phyloP scores from a whole-genome alignment of 2,329 filamentous ascomycete genomes.

The Ophiostoma angusticollis region DNA sequence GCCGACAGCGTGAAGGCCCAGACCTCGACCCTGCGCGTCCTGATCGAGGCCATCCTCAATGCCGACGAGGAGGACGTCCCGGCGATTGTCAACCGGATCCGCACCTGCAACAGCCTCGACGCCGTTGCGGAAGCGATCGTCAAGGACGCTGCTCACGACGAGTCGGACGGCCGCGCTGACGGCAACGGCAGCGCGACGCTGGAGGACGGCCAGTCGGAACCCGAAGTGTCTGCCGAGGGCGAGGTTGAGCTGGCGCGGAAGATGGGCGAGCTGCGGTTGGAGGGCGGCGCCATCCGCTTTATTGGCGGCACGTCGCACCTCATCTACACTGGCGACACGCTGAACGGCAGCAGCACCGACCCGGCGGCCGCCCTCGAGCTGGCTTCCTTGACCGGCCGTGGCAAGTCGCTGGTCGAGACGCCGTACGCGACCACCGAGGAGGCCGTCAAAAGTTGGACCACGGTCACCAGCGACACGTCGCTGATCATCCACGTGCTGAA shows the following conservation, averaged over 20 bases:
- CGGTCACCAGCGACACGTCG: slow-evolving; percentile 65
- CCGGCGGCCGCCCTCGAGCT: neutral
- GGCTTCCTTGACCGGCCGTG: slow-evolving; percentile 26
- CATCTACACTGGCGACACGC: slow-evolving; percentile 56
- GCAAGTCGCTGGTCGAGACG: slow-evolving; percentile 30
- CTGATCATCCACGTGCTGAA: slow-evolving; percentile 79
- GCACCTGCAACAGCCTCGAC: slow-evolving; percentile 64
- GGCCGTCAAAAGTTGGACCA: slow-evolving; percentile 75
- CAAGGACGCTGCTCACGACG: slow-evolving; percentile 27
- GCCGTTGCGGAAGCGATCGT: slow-evolving; percentile 40
- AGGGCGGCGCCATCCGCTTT: slow-evolving; percentile 78
- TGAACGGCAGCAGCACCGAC: slow-evolving; percentile 16
- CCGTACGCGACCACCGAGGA: slow-evolving; percentile 39
- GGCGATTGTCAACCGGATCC: slow-evolving; percentile 70
- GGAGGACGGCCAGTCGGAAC: slow-evolving; percentile 26
- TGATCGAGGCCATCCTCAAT: slow-evolving; percentile 86
- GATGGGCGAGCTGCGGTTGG: slow-evolving; percentile 81
- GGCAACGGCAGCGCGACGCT: slow-evolving; percentile 26
- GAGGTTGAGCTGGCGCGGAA: slow-evolving; percentile 81
- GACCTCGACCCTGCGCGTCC: slow-evolving; percentile 78
- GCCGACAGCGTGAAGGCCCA: slow-evolving; percentile 76
- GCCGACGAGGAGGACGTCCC: slow-evolving; percentile 77
- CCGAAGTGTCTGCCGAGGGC: slow-evolving; percentile 28
- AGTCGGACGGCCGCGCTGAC: slow-evolving; percentile 15
- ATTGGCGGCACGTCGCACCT: slow-evolving; percentile 91